Percentiles rank a stretch among this genome's conserved stretches.
phyloP scores from a whole-genome alignment of 2,329 filamentous ascomycete species.

The Stylonectria norvegica region DNA sequence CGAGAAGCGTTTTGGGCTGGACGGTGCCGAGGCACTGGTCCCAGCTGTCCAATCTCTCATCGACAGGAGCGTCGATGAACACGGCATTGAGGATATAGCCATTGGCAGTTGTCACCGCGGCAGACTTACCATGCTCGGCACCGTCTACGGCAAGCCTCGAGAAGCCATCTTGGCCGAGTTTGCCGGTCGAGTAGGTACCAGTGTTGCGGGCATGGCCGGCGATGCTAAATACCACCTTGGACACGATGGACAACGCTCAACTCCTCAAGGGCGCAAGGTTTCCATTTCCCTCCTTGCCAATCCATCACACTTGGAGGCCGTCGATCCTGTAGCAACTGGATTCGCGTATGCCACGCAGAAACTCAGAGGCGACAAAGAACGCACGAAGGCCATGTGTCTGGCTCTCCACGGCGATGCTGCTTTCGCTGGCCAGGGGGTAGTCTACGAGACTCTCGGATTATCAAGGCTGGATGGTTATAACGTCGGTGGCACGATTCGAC shows the following conservation, averaged over 20 bases:
- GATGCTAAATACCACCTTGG: constrained; percentile 99
- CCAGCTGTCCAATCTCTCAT: constrained; percentile 98
- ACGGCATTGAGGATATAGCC: constrained; percentile 96
- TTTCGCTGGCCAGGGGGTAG: constrained; percentile 91
- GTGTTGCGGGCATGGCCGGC: constrained; percentile 83
- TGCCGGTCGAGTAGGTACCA: constrained; percentile 76
- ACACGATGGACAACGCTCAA: constrained; percentile 98
- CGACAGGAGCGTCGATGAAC: constrained; percentile 86
- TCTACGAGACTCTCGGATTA: constrained; percentile 98
- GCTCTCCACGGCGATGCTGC: constrained; percentile 95
- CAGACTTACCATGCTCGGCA: constrained; percentile 92
- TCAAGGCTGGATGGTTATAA: constrained; percentile 91
- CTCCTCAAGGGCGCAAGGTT: constrained; percentile 93
- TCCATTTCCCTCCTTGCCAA: constrained; percentile 97
- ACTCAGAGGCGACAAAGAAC: constrained; percentile 85
- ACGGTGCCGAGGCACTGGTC: constrained; percentile 92
- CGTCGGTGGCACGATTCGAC: constrained; percentile 91
- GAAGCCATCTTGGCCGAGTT: constrained; percentile 99
- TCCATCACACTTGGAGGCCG: constrained; percentile 94
- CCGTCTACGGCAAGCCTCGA: constrained; percentile 97
- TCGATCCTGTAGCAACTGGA: constrained; percentile 93
- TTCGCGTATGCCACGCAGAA: constrained; percentile 96
- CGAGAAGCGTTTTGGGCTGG: constrained; percentile 97
- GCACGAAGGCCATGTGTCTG: constrained; percentile 87
- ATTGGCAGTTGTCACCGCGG: constrained; percentile 99